A percentile compares a stretch with the other conserved stretches of the same genome.
Conservation (phyloP, 2,329 filamentous ascomycete species). For the Coniella vitis region DNA sequence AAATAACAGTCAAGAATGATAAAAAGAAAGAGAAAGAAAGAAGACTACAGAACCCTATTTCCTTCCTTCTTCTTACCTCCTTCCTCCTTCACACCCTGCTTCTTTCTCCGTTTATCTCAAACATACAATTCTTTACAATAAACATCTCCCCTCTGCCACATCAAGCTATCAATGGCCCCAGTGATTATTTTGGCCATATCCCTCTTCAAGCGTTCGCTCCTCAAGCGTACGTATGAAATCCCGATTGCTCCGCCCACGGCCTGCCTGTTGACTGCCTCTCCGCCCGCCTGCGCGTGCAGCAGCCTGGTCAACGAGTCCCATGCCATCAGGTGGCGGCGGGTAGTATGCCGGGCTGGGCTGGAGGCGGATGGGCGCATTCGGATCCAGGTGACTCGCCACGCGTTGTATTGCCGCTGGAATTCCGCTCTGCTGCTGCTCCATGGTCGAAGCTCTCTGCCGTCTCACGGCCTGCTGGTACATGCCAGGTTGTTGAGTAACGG, state of each 20-base stretch:
- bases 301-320: constrained; percentile 56
- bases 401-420: constrained; percentile 90
- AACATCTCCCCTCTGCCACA: too few species aligned
- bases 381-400: constrained; percentile 92
- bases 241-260: constrained; percentile 48
- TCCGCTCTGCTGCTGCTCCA: constrained; percentile 90
- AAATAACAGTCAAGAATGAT: too few species aligned
- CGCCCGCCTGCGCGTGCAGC: constrained; percentile 51
- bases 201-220: constrained; percentile 88
- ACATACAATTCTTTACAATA: too few species aligned
- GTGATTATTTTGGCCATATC: constrained; percentile 42
- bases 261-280: constrained; percentile 66
- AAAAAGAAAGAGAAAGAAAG: too few species aligned
- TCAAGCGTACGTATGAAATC: constrained; percentile 95
- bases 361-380: constrained; percentile 84
- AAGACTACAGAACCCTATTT: too few species aligned
- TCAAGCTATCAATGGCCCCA: constrained; percentile 14
- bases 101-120: too few species aligned
- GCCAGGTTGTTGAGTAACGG: constrained; percentile 39
- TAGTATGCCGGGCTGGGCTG: constrained; percentile 98
- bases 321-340: constrained; percentile 81
- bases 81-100: too few species aligned
- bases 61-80: too few species aligned
- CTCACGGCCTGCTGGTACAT: constrained; percentile 70
- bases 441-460: constrained; percentile 86